These are phyloP conservation scores for Cyclotella distinguenda DNA, from an alignment of 108 stramenopile genomes.

Conservation along the genomic window DNA sequence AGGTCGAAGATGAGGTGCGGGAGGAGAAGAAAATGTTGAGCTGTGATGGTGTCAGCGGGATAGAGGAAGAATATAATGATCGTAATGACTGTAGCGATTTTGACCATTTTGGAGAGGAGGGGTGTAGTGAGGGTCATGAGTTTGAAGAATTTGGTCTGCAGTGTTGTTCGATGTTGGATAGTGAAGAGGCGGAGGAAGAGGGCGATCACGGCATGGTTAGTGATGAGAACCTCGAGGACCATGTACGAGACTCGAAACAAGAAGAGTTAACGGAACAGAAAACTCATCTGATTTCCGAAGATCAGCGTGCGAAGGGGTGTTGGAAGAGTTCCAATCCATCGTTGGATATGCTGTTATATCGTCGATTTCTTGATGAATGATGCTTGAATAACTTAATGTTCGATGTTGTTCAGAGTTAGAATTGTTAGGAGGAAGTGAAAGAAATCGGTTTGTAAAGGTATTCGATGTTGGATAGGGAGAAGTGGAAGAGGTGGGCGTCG, in stretches of 20 bases:
- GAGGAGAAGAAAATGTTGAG: slow-evolving; percentile 21
- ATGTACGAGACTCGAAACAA: too few relatives aligned
- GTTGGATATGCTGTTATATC: slow-evolving; percentile 40
- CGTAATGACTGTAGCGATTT: slow-evolving; percentile 10
- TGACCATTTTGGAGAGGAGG: slow-evolving; percentile 10
- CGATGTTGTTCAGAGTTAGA: neutral
- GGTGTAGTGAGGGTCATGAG: slow-evolving; percentile 8
- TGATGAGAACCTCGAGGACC: neutral
- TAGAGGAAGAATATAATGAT: neutral
- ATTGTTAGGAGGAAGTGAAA: too few relatives aligned
- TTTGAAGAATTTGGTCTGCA: slow-evolving; percentile 36
- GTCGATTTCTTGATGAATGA: slow-evolving; percentile 30
- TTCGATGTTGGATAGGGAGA: too few relatives aligned
- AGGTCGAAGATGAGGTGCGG: slow-evolving; percentile 53
- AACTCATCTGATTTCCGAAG: slow-evolving; percentile 1
- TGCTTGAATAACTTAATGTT: slow-evolving; percentile 16
- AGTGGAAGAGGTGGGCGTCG: too few relatives aligned
- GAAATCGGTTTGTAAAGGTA: too few relatives aligned
- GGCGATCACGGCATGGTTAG: neutral
- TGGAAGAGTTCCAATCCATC: slow-evolving; percentile 34
- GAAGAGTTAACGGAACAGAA: too few relatives aligned
- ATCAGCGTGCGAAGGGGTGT: slow-evolving; percentile 5
- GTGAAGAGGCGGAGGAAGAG: slow-evolving; percentile 10
- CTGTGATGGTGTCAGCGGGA: neutral
- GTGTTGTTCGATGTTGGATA: slow-evolving; percentile 46